Evolutionary conservation across 208 protist species (phyloP).

Genomic region (Leishmania tropica): DNA sequence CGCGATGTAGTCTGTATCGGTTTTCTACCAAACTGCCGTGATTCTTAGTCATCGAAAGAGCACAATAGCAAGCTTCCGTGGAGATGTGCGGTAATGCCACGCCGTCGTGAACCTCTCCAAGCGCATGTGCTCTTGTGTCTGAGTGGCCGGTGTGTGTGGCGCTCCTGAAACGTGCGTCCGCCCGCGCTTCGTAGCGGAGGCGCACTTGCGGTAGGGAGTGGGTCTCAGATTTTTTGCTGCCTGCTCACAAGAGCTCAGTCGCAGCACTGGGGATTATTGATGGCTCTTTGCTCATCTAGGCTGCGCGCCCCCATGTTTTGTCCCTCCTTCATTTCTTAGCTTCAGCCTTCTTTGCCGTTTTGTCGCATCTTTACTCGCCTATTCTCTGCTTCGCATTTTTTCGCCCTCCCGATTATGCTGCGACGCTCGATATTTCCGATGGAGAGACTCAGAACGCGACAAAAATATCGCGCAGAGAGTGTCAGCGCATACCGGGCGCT

Average conservation of each 20-base stretch:
- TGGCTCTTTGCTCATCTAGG: background rate
- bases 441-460: background rate
- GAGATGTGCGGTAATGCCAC: background rate
- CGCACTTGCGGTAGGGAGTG: too few relatives aligned
- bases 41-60: background rate
- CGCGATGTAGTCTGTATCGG: background rate
- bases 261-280: background rate
- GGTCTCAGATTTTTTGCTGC: background rate
- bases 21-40: background rate
- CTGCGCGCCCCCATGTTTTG: background rate
- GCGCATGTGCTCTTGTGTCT: background rate
- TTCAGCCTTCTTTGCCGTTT: background rate
- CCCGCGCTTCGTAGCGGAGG: background rate
- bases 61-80: background rate
- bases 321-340: background rate
- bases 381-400: background rate
- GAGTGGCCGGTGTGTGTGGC: background rate
- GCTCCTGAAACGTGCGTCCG: background rate
- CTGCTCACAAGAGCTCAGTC: background rate
- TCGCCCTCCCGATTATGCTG: background rate
- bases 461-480: too few relatives aligned
- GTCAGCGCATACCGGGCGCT: background rate
- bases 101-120: background rate
- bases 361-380: background rate
- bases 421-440: background rate